Evolutionary conservation across 169 alveolate genomes (phyloP).

Genomic region (Plasmodium berghei): DNA sequence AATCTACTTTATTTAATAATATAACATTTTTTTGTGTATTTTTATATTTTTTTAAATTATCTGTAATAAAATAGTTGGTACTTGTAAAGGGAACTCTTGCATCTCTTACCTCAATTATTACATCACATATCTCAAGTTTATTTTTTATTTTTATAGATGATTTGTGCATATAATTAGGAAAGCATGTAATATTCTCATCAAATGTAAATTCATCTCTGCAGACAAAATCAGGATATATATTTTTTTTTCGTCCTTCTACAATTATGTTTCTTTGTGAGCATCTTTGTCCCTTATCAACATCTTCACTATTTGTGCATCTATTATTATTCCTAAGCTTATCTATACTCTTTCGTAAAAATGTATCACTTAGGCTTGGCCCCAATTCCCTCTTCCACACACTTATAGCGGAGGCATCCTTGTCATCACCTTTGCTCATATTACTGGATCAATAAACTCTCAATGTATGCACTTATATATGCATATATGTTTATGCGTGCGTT

Average conservation of each 20-base stretch:
- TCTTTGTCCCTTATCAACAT: too few species aligned
- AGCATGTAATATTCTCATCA: slow-evolving; percentile 67
- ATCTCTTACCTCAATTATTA: slow-evolving; percentile 78
- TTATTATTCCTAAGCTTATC: slow-evolving; percentile 4
- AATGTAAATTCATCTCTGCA: slow-evolving; percentile 47
- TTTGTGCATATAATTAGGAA: slow-evolving; percentile 75
- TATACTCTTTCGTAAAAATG: slow-evolving; percentile 41
- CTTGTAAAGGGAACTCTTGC: slow-evolving; percentile 82
- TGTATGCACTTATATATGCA: background rate
- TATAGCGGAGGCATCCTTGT: slow-evolving; percentile 21
- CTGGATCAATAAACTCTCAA: background rate
- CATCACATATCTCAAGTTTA: slow-evolving; percentile 59
- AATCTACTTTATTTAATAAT: slow-evolving; percentile 79
- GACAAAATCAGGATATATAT: slow-evolving; percentile 25
- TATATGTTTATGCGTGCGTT: background rate
- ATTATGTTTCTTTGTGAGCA: background rate
- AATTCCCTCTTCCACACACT: slow-evolving; percentile 75
- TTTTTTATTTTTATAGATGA: slow-evolving; percentile 64
- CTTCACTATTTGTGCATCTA: background rate
- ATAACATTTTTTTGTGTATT: slow-evolving; percentile 59
- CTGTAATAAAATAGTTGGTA: slow-evolving; percentile 71
- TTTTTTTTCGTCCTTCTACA: slow-evolving; percentile 1
- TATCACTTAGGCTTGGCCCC: slow-evolving; percentile 53
- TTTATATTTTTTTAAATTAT: slow-evolving; percentile 10
- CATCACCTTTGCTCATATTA: background rate